Base-by-base conservation (phyloP, 2,329 filamentous ascomycete genomes). In the Colletotrichum caudatum region DNA sequence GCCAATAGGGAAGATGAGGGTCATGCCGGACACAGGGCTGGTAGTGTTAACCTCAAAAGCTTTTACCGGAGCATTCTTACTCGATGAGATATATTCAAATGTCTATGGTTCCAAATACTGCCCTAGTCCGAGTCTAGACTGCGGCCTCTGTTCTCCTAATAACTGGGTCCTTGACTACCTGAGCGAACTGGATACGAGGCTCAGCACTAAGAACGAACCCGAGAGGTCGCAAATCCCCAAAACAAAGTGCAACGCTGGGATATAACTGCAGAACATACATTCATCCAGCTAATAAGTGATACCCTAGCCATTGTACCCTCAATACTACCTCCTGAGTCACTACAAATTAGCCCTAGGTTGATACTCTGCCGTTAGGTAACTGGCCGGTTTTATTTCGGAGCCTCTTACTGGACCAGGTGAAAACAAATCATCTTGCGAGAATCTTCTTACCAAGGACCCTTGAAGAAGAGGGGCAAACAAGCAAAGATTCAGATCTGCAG, bases 341-440 rank as follows among this genome's bases (percentile, higher is more conserved):
- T 29, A 2, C 26, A 3, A 29, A 29, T 29, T 29, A 29, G 29
- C 29, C 3, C 2, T 4, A 29, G 3, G 3, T 29, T 29, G 3
- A 29, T 29, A 29, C 16, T 6, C 14, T 20, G 4, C 41, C 3
- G 46, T 69, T 39, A 14, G 33, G 68, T 62, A n/a, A 44, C 33
- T 29, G 26, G 33, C 51, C 37, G 29, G 50, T 37, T n/a, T 53
- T 37, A 26, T 41, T n/a, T 5, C 16, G 50, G 20, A 37, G 39
- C 66, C 33, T 50, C n/a, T 44, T 50, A 56, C 57, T 62, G 50
- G 51, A 9, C n/a, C 35, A 61, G 16, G 5, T 35, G 41, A 63
- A 68, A 63, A 53, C 64, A 53, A 67, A 46, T 62, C 50, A 63
- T 39, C 23, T 23, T 29, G 26, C 33, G 20, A 50, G 46, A 64